Base-by-base conservation (phyloP, 2,329 filamentous ascomycete genomes). In the Phialocephala subalpina region DNA sequence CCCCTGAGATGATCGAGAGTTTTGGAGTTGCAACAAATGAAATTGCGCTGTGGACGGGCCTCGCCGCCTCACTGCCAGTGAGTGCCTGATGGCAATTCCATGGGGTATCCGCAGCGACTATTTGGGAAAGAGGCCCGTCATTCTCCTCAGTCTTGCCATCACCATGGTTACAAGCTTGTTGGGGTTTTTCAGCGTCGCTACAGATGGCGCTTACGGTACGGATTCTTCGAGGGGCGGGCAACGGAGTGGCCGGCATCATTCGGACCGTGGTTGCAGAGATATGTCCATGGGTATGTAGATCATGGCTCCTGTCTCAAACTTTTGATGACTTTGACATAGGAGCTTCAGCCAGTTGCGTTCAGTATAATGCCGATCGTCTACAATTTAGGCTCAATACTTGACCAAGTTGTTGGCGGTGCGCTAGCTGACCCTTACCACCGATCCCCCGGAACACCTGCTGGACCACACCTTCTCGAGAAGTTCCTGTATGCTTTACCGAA, bases 341-440 rank as follows among this genome's bases (percentile, higher is more conserved):
- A 58, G 25, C 55, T 58, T n/a, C 55, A 58, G 16, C 55, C 55
- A 20, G 38, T 58, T 58, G 55, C 55, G 33, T 58, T 58, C 55
- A 58, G 55, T n/a, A 22, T 58, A 35, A 58, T 58, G 55, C 55
- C 55, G 9, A 20, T 58, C n/a, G 55, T 38, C 3, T 58, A 40
- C 14, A 58, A 58, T 16, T 20, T 58, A 16, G 55, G 55, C 16
- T 58, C 55, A 2, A 38, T 58, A 40, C 8, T 58, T 20, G 55
- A 29, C 2, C 55, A 29, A 7, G 55, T 29, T 5, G 29, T 58
- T 40, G 55, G 55, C 7, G 55, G 55, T 25, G 55, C 55, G 35
- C 55, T 58, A n/a, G 29, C 55, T 2, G 38, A 58, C 22, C 55
- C 55, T 18, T 40, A 20, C 33, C 11, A 58, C 16, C 38, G 55